A percentile compares a stretch with the other conserved stretches of the same genome.
Conservation (phyloP, 176 grass and related monocot species). For the Echinochloa phyllopogon region DNA sequence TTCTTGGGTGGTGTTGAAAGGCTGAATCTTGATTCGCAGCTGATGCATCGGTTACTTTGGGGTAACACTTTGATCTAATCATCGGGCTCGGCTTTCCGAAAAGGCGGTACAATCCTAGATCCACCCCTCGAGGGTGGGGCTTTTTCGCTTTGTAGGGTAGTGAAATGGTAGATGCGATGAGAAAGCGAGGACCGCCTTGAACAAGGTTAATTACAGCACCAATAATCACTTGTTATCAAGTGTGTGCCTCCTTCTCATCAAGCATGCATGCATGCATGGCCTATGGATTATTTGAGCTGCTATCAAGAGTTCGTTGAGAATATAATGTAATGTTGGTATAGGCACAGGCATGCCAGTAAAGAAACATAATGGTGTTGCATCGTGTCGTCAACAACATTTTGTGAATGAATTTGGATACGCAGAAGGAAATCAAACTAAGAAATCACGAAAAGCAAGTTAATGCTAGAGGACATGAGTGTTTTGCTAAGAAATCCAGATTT, state of each 20-base stretch:
- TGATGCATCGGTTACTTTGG: background rate
- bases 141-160: constrained; percentile 19
- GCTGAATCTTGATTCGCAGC: constrained; percentile 2
- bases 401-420: background rate
- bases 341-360: background rate
- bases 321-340: too few species aligned
- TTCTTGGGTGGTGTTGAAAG: background rate
- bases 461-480: too few species aligned
- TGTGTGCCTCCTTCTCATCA: background rate
- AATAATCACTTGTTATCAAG: background rate
- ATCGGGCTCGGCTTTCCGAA: constrained; percentile 33
- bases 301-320: background rate
- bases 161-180: background rate
- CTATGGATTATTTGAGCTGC: background rate
- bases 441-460: too few species aligned
- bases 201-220: background rate
- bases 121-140: background rate
- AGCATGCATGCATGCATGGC: background rate
- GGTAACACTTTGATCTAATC: constrained; percentile 4
- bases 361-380: background rate
- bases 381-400: background rate
- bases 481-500: background rate
- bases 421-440: background rate
- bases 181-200: background rate
- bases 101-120: constrained; percentile 40